phyloP scores from a whole-genome alignment of 345 rosid genomes.

The Combretum micranthum region DNA sequence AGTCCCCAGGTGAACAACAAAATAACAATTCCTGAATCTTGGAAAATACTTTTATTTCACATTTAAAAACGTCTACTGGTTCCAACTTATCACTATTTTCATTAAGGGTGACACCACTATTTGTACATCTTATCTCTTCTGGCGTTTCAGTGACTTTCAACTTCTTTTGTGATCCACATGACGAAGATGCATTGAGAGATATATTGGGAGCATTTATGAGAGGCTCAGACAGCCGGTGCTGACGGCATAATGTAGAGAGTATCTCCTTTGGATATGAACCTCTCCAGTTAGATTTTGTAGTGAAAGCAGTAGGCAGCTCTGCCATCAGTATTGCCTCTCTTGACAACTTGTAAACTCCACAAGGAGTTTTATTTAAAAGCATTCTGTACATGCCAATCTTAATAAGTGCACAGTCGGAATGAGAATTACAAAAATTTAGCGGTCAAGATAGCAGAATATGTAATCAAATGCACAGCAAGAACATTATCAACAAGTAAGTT shows the following conservation, averaged over 20 bases:
- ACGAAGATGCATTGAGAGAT: constrained; percentile 34
- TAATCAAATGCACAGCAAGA: too few species aligned
- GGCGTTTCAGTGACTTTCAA: constrained; percentile 32
- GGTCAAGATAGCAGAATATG: too few species aligned
- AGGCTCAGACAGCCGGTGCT: constrained; percentile 77
- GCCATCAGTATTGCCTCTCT: constrained; percentile 64
- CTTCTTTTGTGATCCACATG: constrained; percentile 47
- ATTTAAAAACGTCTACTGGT: constrained; percentile 35
- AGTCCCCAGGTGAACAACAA: constrained; percentile 50
- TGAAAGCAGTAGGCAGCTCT: constrained; percentile 57
- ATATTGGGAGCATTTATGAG: constrained; percentile 27
- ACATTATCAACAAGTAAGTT: too few species aligned
- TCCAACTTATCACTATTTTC: constrained; percentile 18
- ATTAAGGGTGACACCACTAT: constrained; percentile 22
- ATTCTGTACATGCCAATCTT: constrained; percentile 7
- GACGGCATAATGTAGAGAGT: constrained; percentile 70
- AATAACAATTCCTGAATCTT: constrained; percentile 55
- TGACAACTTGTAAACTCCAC: constrained; percentile 76
- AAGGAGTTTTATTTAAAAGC: constrained; percentile 50
- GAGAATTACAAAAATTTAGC: background rate
- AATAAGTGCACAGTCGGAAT: background rate
- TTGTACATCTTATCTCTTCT: constrained; percentile 17
- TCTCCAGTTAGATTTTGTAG: constrained; percentile 77
- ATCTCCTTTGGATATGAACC: constrained; percentile 81
- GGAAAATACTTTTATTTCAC: constrained; percentile 64